Conservation (phyloP, 2,329 filamentous ascomycete species). For the Ustilaginoidea virens region DNA sequence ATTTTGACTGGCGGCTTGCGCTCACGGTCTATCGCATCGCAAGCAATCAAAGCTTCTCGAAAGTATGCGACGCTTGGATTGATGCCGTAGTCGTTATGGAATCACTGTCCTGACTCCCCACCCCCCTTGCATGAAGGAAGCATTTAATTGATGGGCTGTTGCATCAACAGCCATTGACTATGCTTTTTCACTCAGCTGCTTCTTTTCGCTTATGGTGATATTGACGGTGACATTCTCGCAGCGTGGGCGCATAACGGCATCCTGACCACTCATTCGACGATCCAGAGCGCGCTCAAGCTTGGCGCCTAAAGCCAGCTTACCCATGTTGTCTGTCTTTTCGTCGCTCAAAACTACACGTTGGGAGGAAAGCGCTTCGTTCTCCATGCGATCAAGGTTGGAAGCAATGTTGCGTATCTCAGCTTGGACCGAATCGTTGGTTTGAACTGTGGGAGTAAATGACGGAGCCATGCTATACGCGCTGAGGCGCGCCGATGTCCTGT, state of each 20-base stretch:
- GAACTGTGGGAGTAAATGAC: slow-evolving; percentile 42
- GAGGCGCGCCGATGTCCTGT: slow-evolving; percentile 38
- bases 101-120: slow-evolving; percentile 10
- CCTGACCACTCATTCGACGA: slow-evolving; percentile 74
- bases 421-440: slow-evolving; percentile 36
- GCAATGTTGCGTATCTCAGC: slow-evolving; percentile 55
- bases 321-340: slow-evolving; percentile 68
- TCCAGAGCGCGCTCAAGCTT: slow-evolving; percentile 82
- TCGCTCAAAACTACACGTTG: slow-evolving; percentile 60
- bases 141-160: background rate
- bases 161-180: background rate
- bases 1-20: too few species aligned
- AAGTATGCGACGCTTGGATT: too few species aligned
- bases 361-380: slow-evolving; percentile 70
- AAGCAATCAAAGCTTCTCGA: too few species aligned
- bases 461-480: slow-evolving; percentile 46
- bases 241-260: slow-evolving; percentile 63
- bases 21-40: too few species aligned
- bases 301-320: slow-evolving; percentile 75
- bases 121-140: background rate
- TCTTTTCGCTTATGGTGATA: slow-evolving; percentile 16
- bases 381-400: slow-evolving; percentile 68
- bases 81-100: slow-evolving; percentile 28
- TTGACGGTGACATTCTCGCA: slow-evolving; percentile 16
- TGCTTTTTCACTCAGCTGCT: slow-evolving; percentile 22